Conservation (phyloP, 495 filamentous ascomycete species). For the Podospora appendiculata region DNA sequence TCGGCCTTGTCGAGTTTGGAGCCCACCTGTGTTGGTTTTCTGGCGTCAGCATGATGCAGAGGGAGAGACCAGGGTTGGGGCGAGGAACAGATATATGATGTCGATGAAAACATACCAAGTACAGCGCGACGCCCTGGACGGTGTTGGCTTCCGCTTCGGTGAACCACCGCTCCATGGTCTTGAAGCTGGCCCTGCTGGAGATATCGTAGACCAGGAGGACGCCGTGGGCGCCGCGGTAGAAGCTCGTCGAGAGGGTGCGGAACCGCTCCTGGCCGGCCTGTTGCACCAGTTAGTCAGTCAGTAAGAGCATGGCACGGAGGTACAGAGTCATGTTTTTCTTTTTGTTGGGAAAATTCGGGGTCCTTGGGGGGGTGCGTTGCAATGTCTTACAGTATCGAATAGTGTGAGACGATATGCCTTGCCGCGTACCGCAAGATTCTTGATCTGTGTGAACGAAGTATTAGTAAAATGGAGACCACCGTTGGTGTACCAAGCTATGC, state of each 20-base stretch:
- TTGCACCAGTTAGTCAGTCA: background rate
- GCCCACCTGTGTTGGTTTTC: constrained; percentile 31
- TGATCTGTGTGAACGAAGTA: constrained; percentile 19
- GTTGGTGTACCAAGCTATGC: no score
- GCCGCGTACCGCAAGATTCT: constrained; percentile 41
- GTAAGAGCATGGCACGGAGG: no score
- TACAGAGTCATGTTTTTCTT: background rate
- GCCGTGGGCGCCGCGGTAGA: constrained; percentile 54
- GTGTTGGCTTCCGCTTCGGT: constrained; percentile 49
- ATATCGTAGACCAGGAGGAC: constrained; percentile 56
- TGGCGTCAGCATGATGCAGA: no score
- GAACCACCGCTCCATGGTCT: constrained; percentile 52
- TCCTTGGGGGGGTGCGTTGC: background rate
- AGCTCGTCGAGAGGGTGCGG: constrained; percentile 51
- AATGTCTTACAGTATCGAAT: constrained; percentile 46
- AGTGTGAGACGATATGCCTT: constrained; percentile 48
- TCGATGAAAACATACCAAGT: constrained; percentile 45
- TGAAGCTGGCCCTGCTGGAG: constrained; percentile 45
- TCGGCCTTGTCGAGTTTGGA: constrained; percentile 46
- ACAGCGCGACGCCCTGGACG: constrained; percentile 42
- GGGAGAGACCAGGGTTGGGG: no score
- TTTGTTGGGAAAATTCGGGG: no score
- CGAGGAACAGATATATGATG: no score
- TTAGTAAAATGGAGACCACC: background rate
- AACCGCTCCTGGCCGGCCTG: constrained; percentile 51